Evolutionary conservation across 768 basidiomycete genomes (phyloP).

Genomic region (Suillus ampliporus): DNA sequence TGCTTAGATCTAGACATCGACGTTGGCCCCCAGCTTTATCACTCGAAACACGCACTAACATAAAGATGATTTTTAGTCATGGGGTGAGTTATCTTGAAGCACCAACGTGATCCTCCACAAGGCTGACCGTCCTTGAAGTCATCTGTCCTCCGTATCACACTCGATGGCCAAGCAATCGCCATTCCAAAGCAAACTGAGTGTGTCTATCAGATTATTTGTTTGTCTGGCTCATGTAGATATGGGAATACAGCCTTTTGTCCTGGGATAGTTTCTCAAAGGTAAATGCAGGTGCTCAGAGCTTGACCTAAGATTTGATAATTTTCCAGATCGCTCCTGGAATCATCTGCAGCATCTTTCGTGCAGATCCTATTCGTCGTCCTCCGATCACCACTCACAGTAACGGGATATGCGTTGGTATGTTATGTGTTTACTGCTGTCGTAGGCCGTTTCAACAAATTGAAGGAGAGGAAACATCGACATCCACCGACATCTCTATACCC

Average conservation of each 20-base stretch:
- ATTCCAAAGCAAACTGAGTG: constrained; percentile 29
- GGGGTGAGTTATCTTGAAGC: constrained; percentile 39
- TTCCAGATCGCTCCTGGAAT: constrained; percentile 50
- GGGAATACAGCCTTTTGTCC: constrained; percentile 36
- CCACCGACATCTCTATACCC: constrained; percentile 20
- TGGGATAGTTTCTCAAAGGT: constrained; percentile 32
- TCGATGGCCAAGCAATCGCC: constrained; percentile 17
- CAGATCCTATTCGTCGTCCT: constrained; percentile 40
- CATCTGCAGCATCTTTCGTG: constrained; percentile 49
- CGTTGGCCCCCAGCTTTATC: constrained; percentile 49
- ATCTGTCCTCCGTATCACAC: neutral
- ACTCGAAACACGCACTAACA: constrained; percentile 42
- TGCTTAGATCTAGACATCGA: constrained; percentile 20
- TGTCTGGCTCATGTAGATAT: constrained; percentile 9
- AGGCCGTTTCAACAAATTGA: neutral
- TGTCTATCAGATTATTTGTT: neutral
- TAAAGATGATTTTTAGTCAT: constrained; percentile 41
- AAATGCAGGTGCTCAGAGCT: neutral
- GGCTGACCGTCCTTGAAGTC: constrained; percentile 18
- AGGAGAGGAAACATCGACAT: neutral
- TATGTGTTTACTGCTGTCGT: neutral
- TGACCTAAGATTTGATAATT: constrained; percentile 20
- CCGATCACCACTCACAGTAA: constrained; percentile 15
- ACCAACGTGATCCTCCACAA: no score
- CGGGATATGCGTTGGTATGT: constrained; percentile 12